phyloP scores from a whole-genome alignment of 2,329 filamentous ascomycete species.

The Trichoderma oligosporum region DNA sequence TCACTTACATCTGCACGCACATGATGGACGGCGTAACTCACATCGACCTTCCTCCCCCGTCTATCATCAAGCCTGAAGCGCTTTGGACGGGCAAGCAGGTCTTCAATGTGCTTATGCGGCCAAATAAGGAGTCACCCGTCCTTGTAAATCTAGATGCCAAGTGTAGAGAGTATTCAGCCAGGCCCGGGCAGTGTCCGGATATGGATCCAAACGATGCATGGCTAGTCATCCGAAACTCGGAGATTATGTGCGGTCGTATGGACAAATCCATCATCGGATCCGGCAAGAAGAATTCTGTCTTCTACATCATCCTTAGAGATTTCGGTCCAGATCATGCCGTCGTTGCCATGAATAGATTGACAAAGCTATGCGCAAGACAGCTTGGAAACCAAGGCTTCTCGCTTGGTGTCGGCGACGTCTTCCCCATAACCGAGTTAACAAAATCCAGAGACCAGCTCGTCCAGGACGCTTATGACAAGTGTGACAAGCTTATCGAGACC shows the following conservation, averaged over 20 bases:
- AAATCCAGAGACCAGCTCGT: conserved; percentile 73
- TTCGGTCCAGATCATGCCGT: conserved; percentile 88
- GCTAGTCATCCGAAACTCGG: conserved; percentile 90
- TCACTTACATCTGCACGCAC: conserved; percentile 85
- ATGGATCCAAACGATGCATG: conserved; percentile 86
- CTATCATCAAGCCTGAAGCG: conserved; percentile 77
- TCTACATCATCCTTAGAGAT: conserved; percentile 94
- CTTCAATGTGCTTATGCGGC: conserved; percentile 86
- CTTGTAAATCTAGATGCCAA: conserved; percentile 90
- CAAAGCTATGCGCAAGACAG: conserved; percentile 83
- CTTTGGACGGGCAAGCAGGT: conserved; percentile 98
- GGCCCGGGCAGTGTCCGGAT: conserved; percentile 55
- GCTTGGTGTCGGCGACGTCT: conserved; percentile 93
- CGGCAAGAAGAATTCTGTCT: conserved; percentile 96
- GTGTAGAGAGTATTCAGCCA: conserved; percentile 74
- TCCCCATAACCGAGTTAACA: conserved; percentile 68
- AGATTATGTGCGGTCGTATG: conserved; percentile 96
- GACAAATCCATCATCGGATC: conserved; percentile 97
- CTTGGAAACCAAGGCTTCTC: conserved; percentile 92
- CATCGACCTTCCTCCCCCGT: conserved; percentile 81
- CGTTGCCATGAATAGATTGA: conserved; percentile 87
- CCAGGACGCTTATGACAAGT: conserved; percentile 71
- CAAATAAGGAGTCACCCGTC: conserved; percentile 78
- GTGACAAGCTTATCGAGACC: conserved; percentile 75
- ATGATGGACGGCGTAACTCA: conserved; percentile 81